A percentile compares a stretch with the other conserved stretches of the same genome.
Evolutionary conservation across 2,329 filamentous ascomycete species (phyloP).

Genomic region (Parastagonospora avenae): DNA sequence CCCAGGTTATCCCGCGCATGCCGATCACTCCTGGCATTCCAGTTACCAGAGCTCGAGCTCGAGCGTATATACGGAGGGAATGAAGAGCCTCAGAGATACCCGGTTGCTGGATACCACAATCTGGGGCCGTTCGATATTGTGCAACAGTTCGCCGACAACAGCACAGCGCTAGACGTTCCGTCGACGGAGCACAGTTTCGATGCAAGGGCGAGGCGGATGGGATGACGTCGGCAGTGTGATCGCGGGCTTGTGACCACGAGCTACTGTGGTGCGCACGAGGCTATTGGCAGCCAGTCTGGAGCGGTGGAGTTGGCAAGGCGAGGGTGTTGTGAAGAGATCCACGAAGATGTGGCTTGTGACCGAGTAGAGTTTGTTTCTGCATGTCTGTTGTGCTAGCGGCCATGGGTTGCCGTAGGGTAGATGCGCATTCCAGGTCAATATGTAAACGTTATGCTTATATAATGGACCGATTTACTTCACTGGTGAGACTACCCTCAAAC

Average conservation of each 20-base stretch:
- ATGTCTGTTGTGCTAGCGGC: slow-evolving; percentile 5
- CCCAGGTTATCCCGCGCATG: slow-evolving; percentile 1
- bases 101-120: neutral
- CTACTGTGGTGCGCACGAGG: slow-evolving; percentile 1
- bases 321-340: slow-evolving; percentile 2
- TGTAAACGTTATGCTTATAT: neutral
- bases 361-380: slow-evolving; percentile 10
- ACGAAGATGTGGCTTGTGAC: slow-evolving; percentile 27
- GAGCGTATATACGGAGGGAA: slow-evolving; percentile 1
- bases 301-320: slow-evolving; percentile 8
- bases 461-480: neutral
- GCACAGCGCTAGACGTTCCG: neutral
- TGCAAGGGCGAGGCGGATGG: neutral
- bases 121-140: neutral
- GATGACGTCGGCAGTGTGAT: slow-evolving; percentile 7
- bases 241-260: neutral
- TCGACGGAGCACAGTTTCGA: neutral
- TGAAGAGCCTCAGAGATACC: neutral
- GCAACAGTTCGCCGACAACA: neutral
- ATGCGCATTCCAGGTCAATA: neutral
- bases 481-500: neutral
- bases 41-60: neutral
- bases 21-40: neutral
- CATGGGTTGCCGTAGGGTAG: slow-evolving; percentile 5
- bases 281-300: slow-evolving; percentile 17